phyloP scores from a whole-genome alignment of 2,329 filamentous ascomycete species.

The Colletotrichum sidae region DNA sequence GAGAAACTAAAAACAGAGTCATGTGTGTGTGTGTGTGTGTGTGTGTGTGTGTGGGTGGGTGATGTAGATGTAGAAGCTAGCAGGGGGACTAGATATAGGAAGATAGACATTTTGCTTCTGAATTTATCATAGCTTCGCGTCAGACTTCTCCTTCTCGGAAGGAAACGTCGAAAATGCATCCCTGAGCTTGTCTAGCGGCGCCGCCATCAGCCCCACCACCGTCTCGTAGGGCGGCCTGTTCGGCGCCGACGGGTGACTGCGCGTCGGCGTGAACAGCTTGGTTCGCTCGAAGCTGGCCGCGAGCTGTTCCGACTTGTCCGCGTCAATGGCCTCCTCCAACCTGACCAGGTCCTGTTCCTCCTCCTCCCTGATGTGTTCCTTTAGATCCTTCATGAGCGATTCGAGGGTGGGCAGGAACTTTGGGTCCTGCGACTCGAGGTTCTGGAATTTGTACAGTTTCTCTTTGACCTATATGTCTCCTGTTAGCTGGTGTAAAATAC shows the following conservation, averaged over 20 bases:
- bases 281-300: conserved; percentile 60
- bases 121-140: no score
- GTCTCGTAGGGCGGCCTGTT: conserved; percentile 68
- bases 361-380: conserved; percentile 62
- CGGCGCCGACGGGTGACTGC: conserved; percentile 62
- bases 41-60: no score
- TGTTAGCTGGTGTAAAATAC: background rate
- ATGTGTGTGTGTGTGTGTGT: no score
- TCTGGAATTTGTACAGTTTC: conserved; percentile 61
- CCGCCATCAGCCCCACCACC: conserved; percentile 62
- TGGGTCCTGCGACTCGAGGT: conserved; percentile 50
- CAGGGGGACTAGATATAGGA: no score
- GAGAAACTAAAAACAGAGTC: no score
- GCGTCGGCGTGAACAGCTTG: conserved; percentile 64
- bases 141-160: background rate
- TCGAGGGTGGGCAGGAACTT: conserved; percentile 58
- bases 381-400: conserved; percentile 55
- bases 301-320: conserved; percentile 48
- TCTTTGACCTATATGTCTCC: conserved; percentile 59
- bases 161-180: conserved; percentile 69
- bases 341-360: conserved; percentile 60
- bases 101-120: no score
- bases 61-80: no score
- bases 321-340: conserved; percentile 56
- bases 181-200: conserved; percentile 66